These are phyloP conservation scores for Polygonum maritimum DNA, from an alignment of 148 eudicot genomes.

Conservation along the genomic window DNA sequence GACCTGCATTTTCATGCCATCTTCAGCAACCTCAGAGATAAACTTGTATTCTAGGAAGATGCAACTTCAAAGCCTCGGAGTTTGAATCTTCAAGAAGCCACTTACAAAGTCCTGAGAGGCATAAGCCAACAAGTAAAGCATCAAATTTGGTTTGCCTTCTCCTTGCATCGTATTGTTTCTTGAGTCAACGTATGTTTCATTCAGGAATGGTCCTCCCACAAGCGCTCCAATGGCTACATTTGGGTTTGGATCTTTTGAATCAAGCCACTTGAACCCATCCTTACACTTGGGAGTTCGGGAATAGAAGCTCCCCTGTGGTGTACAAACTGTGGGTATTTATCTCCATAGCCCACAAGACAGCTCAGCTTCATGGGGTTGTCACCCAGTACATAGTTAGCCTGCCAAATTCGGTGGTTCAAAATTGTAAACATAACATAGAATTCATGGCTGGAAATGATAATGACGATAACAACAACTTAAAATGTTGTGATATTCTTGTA, in stretches of 20 bases:
- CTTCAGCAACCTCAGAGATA: too few species aligned
- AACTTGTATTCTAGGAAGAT: too few species aligned
- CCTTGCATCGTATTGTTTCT: slow-evolving; percentile 81
- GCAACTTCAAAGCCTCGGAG: too few species aligned
- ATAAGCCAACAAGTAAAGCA: slow-evolving; percentile 64
- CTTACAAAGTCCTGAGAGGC: too few species aligned
- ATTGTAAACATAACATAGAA: too few species aligned
- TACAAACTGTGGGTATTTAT: slow-evolving; percentile 63
- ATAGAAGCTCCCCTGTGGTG: slow-evolving; percentile 96
- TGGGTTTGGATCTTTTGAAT: slow-evolving; percentile 55
- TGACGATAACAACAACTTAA: background rate
- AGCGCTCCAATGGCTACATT: slow-evolving; percentile 75
- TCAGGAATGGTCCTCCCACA: slow-evolving; percentile 73
- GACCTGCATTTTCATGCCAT: too few species aligned
- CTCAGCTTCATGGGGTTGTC: slow-evolving; percentile 75
- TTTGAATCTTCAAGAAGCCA: too few species aligned
- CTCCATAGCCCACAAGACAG: slow-evolving; percentile 80
- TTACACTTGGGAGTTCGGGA: slow-evolving; percentile 47
- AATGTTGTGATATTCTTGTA: background rate
- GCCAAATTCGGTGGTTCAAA: background rate
- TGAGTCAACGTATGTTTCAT: slow-evolving; percentile 58
- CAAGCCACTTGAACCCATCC: slow-evolving; percentile 61
- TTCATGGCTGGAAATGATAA: too few species aligned
- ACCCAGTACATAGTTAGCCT: slow-evolving; percentile 84
- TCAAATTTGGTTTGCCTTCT: slow-evolving; percentile 23